A percentile compares a stretch with the other conserved stretches of the same genome.
Evolutionary conservation across 1,284 basidiomycete species (phyloP).

Genomic region (Sutorius eximius): DNA sequence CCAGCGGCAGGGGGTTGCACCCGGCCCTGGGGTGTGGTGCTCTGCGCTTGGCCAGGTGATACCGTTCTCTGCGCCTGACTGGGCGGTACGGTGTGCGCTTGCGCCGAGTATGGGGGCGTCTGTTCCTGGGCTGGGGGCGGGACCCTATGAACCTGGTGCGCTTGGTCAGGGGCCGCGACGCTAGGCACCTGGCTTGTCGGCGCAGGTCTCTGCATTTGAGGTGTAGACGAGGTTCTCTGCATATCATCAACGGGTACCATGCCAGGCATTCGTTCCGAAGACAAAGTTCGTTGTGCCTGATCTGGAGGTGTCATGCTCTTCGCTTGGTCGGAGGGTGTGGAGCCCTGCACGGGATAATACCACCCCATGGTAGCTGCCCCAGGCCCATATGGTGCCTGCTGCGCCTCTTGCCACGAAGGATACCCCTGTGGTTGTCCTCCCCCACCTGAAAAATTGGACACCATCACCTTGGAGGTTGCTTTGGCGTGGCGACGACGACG

Average conservation of each 20-base stretch:
- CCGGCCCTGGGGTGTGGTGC: not conserved
- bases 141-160: not conserved
- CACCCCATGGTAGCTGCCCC: not conserved
- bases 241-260: not conserved
- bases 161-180: not conserved
- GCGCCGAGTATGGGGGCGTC: not conserved
- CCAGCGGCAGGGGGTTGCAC: not conserved
- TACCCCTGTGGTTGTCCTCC: conserved; percentile 2
- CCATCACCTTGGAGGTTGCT: not conserved
- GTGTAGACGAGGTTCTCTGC: not conserved
- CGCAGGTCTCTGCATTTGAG: not conserved
- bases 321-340: not conserved
- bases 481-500: conserved; percentile 11
- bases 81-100: not conserved
- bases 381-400: not conserved
- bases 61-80: not conserved
- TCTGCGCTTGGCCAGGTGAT: not conserved
- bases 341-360: conserved; percentile 1
- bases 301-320: not conserved
- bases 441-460: not conserved
- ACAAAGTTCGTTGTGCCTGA: not conserved
- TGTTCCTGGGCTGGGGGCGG: not conserved
- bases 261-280: not conserved
- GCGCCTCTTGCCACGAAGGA: conserved; percentile 14
- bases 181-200: not conserved